Base-by-base conservation (phyloP, 2,329 filamentous ascomycete species). In the Scedosporium aurantiacum region DNA sequence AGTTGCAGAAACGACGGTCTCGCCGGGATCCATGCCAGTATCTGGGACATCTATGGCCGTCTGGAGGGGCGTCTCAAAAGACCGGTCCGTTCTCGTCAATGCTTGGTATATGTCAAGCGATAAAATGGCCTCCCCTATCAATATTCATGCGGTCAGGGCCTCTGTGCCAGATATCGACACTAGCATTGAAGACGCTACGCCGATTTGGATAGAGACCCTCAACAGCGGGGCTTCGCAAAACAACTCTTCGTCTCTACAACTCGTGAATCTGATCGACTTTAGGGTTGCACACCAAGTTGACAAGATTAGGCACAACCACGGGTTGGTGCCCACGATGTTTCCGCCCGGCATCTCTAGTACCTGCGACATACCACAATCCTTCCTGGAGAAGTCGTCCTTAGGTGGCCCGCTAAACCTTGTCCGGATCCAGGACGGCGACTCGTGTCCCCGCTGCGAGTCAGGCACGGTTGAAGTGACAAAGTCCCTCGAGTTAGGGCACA, bases 401-500 rank as follows among this genome's bases (percentile, higher is more conserved):
- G 72, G 74, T 5, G 66, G 72, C 10, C 72, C 74, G 0, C 73
- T 90, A 43, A 86, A 89, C 66, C 73, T 96, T 7, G 76, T 91
- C 6, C 82, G 82, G 62, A 82, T 88, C 18, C 77, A 77, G 57
- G 74, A 85, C 52, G 89, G 88, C 12, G 90, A 95, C 68, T 67
- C 73, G 10, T 99, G 94, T 68, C 84, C 89, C 0, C 78, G 80
- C 45, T 99, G 94, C 70, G 69, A 74, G 0, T 68, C 77, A 0
- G 88, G 88, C 0, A 76, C 72, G 2, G 77, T 97, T 23, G 78
- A 78, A 52, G 78, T 89, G 2, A 81, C 88, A 62, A 86, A 82
- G 64, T 90, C 91, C 6, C 87, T 97, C 58, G 94, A 99, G 74
- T 80, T 97, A 16, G 94, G 91, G 0, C 94, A 99, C 73, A 97